Conservation (phyloP, 1,284 basidiomycete species). For the Uromyces viciae-fabae region DNA sequence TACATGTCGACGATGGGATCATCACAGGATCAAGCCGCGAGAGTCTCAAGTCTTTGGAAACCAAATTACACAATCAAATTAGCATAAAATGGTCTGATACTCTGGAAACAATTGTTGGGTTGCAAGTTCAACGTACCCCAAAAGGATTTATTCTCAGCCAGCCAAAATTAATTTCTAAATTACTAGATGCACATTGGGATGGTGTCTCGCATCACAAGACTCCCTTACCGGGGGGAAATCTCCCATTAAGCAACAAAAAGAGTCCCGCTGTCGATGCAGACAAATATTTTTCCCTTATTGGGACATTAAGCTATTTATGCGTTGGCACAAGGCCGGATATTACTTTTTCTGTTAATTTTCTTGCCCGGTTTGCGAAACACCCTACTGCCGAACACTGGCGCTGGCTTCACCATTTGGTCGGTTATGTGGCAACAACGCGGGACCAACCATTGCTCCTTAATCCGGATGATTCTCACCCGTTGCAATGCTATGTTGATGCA, state of each 20-base stretch:
- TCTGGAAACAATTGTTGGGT: no score
- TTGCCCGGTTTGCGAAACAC: background rate
- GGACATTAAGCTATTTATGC: background rate
- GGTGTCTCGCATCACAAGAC: no score
- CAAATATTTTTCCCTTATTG: background rate
- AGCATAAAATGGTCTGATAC: no score
- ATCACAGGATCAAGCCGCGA: no score
- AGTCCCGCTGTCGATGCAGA: background rate
- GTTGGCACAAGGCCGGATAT: constrained; percentile 8
- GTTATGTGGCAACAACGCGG: background rate
- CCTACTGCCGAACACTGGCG: background rate
- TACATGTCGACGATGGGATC: no score
- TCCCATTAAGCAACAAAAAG: background rate
- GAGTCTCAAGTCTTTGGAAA: no score
- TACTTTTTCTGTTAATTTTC: background rate
- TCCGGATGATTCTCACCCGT: background rate
- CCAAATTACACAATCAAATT: no score
- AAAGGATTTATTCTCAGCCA: no score
- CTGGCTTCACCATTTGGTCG: background rate
- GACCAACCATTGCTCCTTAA: background rate
- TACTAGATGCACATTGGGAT: no score
- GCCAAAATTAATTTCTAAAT: no score
- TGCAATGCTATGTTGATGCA: background rate
- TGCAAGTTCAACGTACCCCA: no score
- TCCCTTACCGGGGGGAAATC: background rate